Base-by-base conservation (phyloP, 1,284 basidiomycete species). In the Microbotryum intermedium region DNA sequence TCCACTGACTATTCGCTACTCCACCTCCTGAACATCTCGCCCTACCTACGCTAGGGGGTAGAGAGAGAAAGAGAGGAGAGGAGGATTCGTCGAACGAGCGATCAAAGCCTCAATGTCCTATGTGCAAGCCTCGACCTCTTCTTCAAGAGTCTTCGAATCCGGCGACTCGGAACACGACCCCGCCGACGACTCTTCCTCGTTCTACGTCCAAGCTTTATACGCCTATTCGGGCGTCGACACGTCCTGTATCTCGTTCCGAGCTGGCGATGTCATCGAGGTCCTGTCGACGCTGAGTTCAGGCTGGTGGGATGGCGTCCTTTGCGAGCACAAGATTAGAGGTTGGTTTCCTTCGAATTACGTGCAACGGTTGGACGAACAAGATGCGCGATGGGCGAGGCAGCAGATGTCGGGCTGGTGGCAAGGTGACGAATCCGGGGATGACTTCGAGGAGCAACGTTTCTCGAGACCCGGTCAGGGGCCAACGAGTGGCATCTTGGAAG, bases 281-380 rank as follows among this genome's bases (percentile, higher is more conserved):
- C 80, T 95, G 55, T 90, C 87, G 8, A 85, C 87, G 72, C 83
- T 97, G 57, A 88, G 90, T 52, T 89, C 87, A 6, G 94, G 94
- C 20, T 99, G 94, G 94, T 99, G 94, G 94, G 95, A 98, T 75
- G 94, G 95, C 9, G 79, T 97, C 62, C 79, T 97, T 39, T 85
- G 86, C 53, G 69, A 72, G 8, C 50, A 57, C 57, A 85, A 86
- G 58, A 84, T 88, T 73, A 83, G 94, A 55, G 94, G 94, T 50
- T 97, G 94, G 94, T 97, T 98, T 75, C 94, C 94, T 16, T 91
- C 88, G 67, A 98, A 97, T 78, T 97, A 94, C 77, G 91, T 97
- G 50, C 78, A 81, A 51, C 28, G 26, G 26, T 46, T 66, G n/a
- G 57, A 25, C 23, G 61, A 68, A 25, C 61, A 61, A 20, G 66